These are phyloP conservation scores for Kokia cookei DNA, from an alignment of 441 rosid genomes.

Conservation along the genomic window DNA sequence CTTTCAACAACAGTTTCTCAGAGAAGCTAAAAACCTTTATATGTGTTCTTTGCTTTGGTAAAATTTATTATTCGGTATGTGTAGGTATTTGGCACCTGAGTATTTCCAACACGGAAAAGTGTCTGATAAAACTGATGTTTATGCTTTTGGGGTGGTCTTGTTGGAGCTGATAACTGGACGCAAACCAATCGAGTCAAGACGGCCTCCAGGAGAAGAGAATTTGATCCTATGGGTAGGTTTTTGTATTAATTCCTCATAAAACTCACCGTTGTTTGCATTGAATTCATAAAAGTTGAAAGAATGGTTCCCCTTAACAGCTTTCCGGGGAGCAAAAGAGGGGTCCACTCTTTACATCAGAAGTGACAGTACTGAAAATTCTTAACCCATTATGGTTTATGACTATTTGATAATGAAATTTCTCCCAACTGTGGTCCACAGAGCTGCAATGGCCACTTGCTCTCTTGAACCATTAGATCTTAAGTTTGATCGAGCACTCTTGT, in stretches of 20 bases:
- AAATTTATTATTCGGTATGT: slow-evolving; percentile 8
- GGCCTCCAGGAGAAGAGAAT: slow-evolving; percentile 85
- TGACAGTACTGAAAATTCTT: not conserved
- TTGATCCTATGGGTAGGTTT: slow-evolving; percentile 85
- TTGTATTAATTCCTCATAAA: slow-evolving; percentile 3
- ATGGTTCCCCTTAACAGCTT: not conserved
- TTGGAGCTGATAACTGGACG: slow-evolving; percentile 86
- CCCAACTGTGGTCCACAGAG: not conserved
- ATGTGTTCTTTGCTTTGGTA: not conserved
- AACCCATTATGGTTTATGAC: not conserved
- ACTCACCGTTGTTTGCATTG: slow-evolving; percentile 16
- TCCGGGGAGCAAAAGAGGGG: not conserved
- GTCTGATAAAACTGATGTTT: slow-evolving; percentile 92
- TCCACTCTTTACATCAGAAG: slow-evolving; percentile 6
- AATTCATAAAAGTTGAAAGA: slow-evolving; percentile 17
- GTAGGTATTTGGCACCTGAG: slow-evolving; percentile 93
- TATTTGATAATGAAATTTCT: slow-evolving; percentile 3
- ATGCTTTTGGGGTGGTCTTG: slow-evolving; percentile 93
- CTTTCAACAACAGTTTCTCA: not conserved
- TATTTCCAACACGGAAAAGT: slow-evolving; percentile 97
- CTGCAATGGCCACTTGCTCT: not conserved
- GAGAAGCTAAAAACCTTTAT: not conserved
- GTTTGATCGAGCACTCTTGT: not conserved
- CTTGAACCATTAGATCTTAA: not conserved
- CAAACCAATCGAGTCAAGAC: slow-evolving; percentile 79